These are phyloP conservation scores for Hysterangium stoloniferum DNA, from an alignment of 768 basidiomycete species.

Conservation along the genomic window DNA sequence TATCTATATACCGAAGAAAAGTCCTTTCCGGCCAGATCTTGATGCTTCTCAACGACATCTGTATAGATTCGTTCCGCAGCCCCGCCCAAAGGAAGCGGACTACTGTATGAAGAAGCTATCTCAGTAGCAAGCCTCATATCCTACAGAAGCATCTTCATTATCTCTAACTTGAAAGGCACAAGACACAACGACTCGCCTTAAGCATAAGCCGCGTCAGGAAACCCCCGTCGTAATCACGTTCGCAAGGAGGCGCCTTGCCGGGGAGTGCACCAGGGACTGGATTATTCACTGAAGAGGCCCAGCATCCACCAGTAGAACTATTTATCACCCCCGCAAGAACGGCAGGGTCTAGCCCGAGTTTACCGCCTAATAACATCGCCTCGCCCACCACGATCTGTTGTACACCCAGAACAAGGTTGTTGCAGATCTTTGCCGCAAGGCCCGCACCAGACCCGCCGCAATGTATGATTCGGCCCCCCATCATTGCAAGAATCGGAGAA, in stretches of 20 bases:
- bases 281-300: slow-evolving; percentile 82
- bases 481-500: slow-evolving; percentile 51
- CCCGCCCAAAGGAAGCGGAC: slow-evolving; percentile 56
- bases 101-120: slow-evolving; percentile 42
- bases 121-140: slow-evolving; percentile 78
- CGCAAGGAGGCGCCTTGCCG: slow-evolving; percentile 71
- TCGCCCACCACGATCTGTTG: slow-evolving; percentile 83
- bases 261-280: slow-evolving; percentile 71
- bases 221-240: slow-evolving; percentile 76
- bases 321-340: slow-evolving; percentile 80
- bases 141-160: slow-evolving; percentile 30
- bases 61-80: slow-evolving; percentile 59
- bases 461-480: slow-evolving; percentile 79
- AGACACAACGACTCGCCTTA: slow-evolving; percentile 40
- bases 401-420: slow-evolving; percentile 65
- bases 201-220: slow-evolving; percentile 80
- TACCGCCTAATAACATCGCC: slow-evolving; percentile 81
- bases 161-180: background rate
- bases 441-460: slow-evolving; percentile 80
- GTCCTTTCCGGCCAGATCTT: slow-evolving; percentile 61
- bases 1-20: slow-evolving; percentile 77
- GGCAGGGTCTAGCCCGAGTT: slow-evolving; percentile 68
- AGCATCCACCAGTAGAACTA: slow-evolving; percentile 75
- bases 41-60: slow-evolving; percentile 41
- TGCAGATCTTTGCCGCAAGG: slow-evolving; percentile 85